Percentiles rank a stretch among this genome's conserved stretches.
Evolutionary conservation across 2,329 filamentous ascomycete genomes (phyloP).

Genomic region (Neonectria punicea): DNA sequence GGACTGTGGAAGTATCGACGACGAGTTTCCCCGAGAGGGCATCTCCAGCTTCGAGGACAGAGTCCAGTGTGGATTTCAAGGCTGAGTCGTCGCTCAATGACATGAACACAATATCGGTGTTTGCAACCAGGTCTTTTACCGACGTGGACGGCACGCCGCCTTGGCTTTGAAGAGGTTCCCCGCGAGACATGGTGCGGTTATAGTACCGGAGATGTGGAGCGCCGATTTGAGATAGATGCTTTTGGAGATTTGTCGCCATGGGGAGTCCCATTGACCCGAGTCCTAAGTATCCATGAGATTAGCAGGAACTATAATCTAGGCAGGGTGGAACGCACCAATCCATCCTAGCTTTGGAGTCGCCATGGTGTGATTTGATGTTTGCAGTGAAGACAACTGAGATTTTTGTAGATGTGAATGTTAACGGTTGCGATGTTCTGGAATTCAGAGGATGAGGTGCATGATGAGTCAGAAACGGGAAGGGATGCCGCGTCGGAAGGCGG

Average conservation of each 20-base stretch:
- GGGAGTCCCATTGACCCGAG: conserved; percentile 62
- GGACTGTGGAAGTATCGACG: conserved; percentile 62
- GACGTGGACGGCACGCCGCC: conserved; percentile 41
- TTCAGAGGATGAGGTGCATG: not conserved
- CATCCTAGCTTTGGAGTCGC: conserved; percentile 24
- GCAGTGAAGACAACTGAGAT: not conserved
- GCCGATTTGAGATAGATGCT: conserved; percentile 44
- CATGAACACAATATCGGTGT: conserved; percentile 51
- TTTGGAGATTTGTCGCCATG: conserved; percentile 63
- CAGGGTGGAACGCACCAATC: conserved; percentile 12
- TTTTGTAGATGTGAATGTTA: not conserved
- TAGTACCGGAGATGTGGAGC: conserved; percentile 50
- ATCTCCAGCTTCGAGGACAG: conserved; percentile 40
- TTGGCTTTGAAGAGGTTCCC: conserved; percentile 44
- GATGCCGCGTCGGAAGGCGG: not conserved
- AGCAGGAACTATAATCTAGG: not conserved
- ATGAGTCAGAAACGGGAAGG: conserved; percentile 4
- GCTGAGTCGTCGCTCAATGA: conserved; percentile 57
- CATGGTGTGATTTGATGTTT: not conserved
- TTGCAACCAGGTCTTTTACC: conserved; percentile 42
- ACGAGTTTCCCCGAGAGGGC: conserved; percentile 53
- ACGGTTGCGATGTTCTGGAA: not conserved
- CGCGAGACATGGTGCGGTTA: conserved; percentile 60
- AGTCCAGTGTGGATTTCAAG: conserved; percentile 47
- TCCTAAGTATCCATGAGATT: conserved; percentile 47